Evolutionary conservation across 202 grass and related monocot species (phyloP), one percentile per base, ranked within the genome.

Genomic region (Saccharum hybrid): DNA sequence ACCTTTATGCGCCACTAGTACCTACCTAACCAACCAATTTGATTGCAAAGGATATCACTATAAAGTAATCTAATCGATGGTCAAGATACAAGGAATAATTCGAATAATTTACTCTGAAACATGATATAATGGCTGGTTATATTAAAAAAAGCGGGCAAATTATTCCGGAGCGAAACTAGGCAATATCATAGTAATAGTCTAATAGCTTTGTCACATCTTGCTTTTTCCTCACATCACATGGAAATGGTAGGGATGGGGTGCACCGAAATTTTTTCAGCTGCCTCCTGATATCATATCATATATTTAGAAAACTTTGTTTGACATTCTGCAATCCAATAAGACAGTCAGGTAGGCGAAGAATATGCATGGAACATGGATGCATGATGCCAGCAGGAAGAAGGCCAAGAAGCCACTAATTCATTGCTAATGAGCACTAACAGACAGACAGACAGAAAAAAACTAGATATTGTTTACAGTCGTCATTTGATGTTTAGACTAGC

Each of bases 21-120:
- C 80, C 84, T 86, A 90, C 78, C 83, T 41, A 48, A 78, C 40
- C 54, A 79, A 86, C 68, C 68, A 52, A 60, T 68, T 54, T 43
- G 52, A 75, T 90, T 81, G 75, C 51, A 16, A 63, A 79, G 63
- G 72, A 85, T 81, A 83, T 75, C 68, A 45, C 68, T 22, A 40
- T 70, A 23, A 19, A 9, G 4, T 42, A 71, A 12, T 12, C 11
- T 40, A 69, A 26, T 80, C 15, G 2, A 59, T 84, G 21, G 84
- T 83, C 62, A 87, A 71, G 79, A 80, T 56, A 56, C 51, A 56
- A 56, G 57, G 57, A 61, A 61, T 61, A 61, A 61, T 22, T 13
- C 21, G 21, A 23, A 23, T 61, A 61, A 3, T 23, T 23, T 22
- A 61, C 57, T 72, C 66, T 26, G 2, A 70, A 82, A 41, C 78